Evolutionary conservation across 2,329 filamentous ascomycete species (phyloP).

Genomic region (Alternaria burnsii): DNA sequence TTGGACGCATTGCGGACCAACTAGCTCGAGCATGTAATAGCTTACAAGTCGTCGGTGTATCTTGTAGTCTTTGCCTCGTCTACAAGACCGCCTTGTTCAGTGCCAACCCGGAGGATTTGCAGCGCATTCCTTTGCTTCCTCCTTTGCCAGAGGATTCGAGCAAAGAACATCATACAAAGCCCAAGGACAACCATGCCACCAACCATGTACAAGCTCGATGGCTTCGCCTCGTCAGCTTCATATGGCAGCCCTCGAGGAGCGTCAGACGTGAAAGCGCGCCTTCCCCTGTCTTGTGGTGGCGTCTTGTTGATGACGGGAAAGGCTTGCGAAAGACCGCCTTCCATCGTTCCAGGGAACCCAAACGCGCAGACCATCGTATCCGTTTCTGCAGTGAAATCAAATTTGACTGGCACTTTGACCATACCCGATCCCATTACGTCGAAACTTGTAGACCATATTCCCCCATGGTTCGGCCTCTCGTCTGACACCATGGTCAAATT

Average conservation of each 20-base stretch:
- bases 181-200: background rate
- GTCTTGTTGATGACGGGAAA: conserved; percentile 1
- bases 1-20: background rate
- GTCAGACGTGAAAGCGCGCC: background rate
- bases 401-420: background rate
- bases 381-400: background rate
- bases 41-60: background rate
- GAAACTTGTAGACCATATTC: background rate
- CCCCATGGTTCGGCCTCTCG: background rate
- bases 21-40: background rate
- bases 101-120: background rate
- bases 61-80: background rate
- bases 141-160: background rate
- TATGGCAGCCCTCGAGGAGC: background rate
- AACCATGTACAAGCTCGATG: background rate
- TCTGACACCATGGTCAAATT: background rate
- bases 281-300: background rate
- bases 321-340: background rate
- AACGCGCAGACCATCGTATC: conserved; percentile 3
- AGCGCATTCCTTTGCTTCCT: background rate
- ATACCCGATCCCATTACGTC: conserved; percentile 1
- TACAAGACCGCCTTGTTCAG: background rate
- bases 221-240: no score
- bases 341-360: background rate
- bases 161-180: background rate